These are phyloP conservation scores for Dacryopinax primogenitus DNA, from an alignment of 768 basidiomycete genomes.

Conservation along the genomic window DNA sequence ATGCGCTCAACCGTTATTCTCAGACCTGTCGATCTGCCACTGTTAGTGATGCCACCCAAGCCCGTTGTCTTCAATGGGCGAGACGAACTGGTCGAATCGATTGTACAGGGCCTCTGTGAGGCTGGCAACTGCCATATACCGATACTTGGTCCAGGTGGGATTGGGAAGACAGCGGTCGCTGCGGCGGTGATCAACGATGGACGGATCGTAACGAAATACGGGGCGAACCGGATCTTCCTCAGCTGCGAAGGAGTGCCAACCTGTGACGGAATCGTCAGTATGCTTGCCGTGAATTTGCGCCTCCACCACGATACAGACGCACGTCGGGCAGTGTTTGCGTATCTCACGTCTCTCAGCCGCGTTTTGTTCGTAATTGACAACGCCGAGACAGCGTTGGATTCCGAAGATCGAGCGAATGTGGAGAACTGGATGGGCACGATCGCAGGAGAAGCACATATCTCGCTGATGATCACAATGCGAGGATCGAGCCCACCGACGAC, in stretches of 20 bases:
- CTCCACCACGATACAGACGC: slow-evolving; percentile 20
- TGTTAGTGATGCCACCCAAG: slow-evolving; percentile 21
- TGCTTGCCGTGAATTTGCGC: slow-evolving; percentile 20
- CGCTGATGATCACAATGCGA: slow-evolving; percentile 30
- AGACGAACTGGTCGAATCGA: slow-evolving; percentile 12
- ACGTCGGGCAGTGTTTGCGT: slow-evolving; percentile 20
- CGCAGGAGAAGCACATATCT: slow-evolving; percentile 22
- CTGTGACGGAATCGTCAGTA: slow-evolving; percentile 21
- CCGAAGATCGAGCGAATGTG: slow-evolving; percentile 19
- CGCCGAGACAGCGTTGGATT: slow-evolving; percentile 33
- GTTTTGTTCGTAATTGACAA: slow-evolving; percentile 31
- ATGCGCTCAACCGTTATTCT: too few species aligned
- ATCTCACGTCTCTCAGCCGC: slow-evolving; percentile 19
- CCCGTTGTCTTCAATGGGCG: slow-evolving; percentile 16
- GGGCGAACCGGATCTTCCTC: slow-evolving; percentile 24
- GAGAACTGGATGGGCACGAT: slow-evolving; percentile 22
- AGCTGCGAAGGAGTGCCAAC: slow-evolving; percentile 28
- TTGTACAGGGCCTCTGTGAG: slow-evolving; percentile 10
- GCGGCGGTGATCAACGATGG: slow-evolving; percentile 26
- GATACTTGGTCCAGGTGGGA: slow-evolving; percentile 27
- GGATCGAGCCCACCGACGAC: slow-evolving; percentile 3
- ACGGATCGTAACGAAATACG: slow-evolving; percentile 21
- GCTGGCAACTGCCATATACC: slow-evolving; percentile 8
- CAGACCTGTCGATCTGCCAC: not conserved
- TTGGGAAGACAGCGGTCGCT: slow-evolving; percentile 32